Percentiles rank a stretch among this genome's conserved stretches.
phyloP scores from a whole-genome alignment of 345 rosid genomes.

The Gossypium turneri region DNA sequence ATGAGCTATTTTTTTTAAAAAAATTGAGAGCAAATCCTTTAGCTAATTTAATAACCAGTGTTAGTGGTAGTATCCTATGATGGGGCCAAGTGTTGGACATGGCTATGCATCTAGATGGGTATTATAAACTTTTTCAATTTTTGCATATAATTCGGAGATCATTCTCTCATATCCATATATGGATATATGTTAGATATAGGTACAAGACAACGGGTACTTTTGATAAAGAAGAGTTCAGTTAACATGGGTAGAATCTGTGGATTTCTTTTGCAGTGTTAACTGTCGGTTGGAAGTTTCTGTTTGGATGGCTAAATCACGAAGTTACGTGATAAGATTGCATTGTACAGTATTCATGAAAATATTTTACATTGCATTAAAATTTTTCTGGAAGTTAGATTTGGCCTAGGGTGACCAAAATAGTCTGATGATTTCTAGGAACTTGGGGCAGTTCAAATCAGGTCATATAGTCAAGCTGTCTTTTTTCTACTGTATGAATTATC shows the following conservation, averaged over 20 bases:
- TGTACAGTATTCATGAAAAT: background rate
- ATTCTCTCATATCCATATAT: too few relatives aligned
- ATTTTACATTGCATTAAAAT: background rate
- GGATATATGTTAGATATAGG: too few relatives aligned
- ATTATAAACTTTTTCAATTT: too few relatives aligned
- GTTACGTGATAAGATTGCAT: background rate
- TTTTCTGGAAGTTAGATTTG: background rate
- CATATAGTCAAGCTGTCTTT: background rate
- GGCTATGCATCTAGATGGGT: too few relatives aligned
- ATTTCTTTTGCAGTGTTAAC: background rate
- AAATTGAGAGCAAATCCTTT: too few relatives aligned
- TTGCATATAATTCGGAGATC: too few relatives aligned
- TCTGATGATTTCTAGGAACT: background rate
- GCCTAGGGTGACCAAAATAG: background rate
- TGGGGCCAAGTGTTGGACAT: background rate
- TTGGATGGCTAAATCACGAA: background rate
- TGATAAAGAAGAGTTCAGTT: background rate
- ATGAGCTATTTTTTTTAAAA: background rate
- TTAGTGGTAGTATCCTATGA: background rate
- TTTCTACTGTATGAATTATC: background rate
- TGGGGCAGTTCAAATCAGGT: background rate
- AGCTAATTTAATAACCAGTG: background rate
- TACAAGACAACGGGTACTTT: too few relatives aligned
- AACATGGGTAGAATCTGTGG: background rate
- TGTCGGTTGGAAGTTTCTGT: constrained; percentile 3